phyloP scores from a whole-genome alignment of 2,329 filamentous ascomycete genomes.

The Lasiodiplodia gonubiensis region DNA sequence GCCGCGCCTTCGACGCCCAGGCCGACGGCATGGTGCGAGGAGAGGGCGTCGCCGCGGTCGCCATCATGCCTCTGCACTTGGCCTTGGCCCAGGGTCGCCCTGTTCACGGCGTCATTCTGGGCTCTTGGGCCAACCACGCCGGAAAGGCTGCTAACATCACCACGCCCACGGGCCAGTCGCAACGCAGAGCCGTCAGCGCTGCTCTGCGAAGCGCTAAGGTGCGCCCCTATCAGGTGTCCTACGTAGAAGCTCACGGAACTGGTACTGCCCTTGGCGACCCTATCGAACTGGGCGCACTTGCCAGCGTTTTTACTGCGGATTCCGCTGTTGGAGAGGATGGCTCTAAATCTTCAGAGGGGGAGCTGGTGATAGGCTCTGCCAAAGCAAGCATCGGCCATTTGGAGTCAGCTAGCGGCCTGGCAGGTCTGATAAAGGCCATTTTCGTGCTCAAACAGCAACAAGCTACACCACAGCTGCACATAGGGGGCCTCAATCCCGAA shows the following conservation, averaged over 20 bases:
- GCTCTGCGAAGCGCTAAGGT: conserved; percentile 46
- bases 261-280: conserved; percentile 16
- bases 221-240: conserved; percentile 33
- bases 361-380: conserved; percentile 31
- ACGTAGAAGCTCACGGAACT: conserved; percentile 38
- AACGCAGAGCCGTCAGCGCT: conserved; percentile 42
- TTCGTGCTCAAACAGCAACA: conserved; percentile 33
- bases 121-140: conserved; percentile 54
- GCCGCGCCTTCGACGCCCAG: conserved; percentile 52
- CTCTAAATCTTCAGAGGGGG: not conserved
- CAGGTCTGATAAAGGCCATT: conserved; percentile 38
- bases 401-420: conserved; percentile 38
- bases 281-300: conserved; percentile 28
- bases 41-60: conserved; percentile 64
- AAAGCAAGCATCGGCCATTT: conserved; percentile 41
- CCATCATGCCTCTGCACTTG: conserved; percentile 61
- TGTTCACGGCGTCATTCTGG: conserved; percentile 52
- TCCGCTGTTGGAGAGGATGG: not conserved
- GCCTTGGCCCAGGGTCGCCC: conserved; percentile 58
- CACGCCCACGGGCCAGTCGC: conserved; percentile 44
- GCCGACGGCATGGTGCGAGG: conserved; percentile 69
- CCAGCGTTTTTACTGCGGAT: not conserved
- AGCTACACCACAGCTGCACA: conserved; percentile 37
- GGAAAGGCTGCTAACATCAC: conserved; percentile 53
- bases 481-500: conserved; percentile 25